Evolutionary conservation across 352 stramenopile genomes (phyloP).

Genomic region (Thalassiosira hispida): DNA sequence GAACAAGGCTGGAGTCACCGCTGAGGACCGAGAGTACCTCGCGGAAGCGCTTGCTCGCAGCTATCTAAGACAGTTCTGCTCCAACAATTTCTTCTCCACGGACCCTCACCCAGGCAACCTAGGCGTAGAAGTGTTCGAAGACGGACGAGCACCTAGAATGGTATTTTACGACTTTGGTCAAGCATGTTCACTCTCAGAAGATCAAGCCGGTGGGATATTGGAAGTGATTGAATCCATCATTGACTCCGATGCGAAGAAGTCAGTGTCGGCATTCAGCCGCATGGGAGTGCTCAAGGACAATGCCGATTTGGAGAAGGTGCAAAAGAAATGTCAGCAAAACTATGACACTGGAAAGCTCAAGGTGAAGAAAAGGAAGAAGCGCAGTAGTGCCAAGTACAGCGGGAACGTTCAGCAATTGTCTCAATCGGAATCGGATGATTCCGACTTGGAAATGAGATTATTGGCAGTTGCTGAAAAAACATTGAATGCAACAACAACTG

Average conservation of each 20-base stretch:
- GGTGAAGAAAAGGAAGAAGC: slow-evolving; percentile 71
- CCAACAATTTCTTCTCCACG: slow-evolving; percentile 95
- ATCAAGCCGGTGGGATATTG: slow-evolving; percentile 83
- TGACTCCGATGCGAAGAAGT: slow-evolving; percentile 77
- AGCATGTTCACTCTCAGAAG: slow-evolving; percentile 79
- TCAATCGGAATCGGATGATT: slow-evolving; percentile 8
- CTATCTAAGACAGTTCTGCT: slow-evolving; percentile 95
- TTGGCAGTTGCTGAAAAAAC: slow-evolving; percentile 15
- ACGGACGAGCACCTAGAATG: slow-evolving; percentile 68
- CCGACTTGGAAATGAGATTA: slow-evolving; percentile 28
- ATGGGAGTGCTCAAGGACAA: slow-evolving; percentile 86
- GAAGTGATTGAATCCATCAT: slow-evolving; percentile 83
- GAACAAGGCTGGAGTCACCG: slow-evolving; percentile 85
- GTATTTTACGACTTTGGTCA: slow-evolving; percentile 91
- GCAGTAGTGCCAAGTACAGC: slow-evolving; percentile 60
- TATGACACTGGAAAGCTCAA: slow-evolving; percentile 82
- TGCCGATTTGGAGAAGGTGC: slow-evolving; percentile 75
- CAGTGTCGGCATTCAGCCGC: slow-evolving; percentile 79
- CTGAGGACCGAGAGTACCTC: slow-evolving; percentile 86
- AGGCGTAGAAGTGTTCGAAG: slow-evolving; percentile 67
- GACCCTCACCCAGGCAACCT: slow-evolving; percentile 91
- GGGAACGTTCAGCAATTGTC: slow-evolving; percentile 22
- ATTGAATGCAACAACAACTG: slow-evolving; percentile 22
- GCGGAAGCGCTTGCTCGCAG: slow-evolving; percentile 90
- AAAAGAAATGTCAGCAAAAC: slow-evolving; percentile 77